phyloP scores from a whole-genome alignment of 31 red algal genomes.

The Bonnemaisonia californica region DNA sequence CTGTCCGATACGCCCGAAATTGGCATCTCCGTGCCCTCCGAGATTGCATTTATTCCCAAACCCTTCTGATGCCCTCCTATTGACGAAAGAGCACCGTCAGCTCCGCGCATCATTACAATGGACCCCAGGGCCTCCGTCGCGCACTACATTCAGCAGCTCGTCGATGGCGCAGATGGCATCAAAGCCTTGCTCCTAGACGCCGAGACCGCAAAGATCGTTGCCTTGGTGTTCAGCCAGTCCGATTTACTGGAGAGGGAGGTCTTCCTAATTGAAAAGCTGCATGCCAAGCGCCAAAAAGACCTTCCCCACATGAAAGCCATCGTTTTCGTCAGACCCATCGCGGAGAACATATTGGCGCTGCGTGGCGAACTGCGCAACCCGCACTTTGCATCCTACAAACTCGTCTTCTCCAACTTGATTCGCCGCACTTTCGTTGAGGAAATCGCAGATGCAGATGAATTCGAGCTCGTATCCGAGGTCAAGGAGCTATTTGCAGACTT shows the following conservation, averaged over 20 bases:
- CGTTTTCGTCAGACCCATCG: slow-evolving; percentile 85
- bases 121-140: slow-evolving; percentile 35
- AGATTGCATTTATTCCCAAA: not conserved
- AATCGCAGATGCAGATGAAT: slow-evolving; percentile 88
- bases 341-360: slow-evolving; percentile 76
- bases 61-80: no score
- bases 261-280: slow-evolving; percentile 76
- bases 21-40: not conserved
- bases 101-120: slow-evolving; percentile 48
- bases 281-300: slow-evolving; percentile 3
- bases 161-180: slow-evolving; percentile 40
- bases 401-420: slow-evolving; percentile 86
- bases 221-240: slow-evolving; percentile 68
- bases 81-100: no score
- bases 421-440: slow-evolving; percentile 86
- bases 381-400: slow-evolving; percentile 74
- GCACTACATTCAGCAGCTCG: slow-evolving; percentile 44
- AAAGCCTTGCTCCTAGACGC: slow-evolving; percentile 90
- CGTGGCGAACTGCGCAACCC: slow-evolving; percentile 78
- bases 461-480: slow-evolving; percentile 67
- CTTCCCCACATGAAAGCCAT: slow-evolving; percentile 57
- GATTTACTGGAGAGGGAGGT: slow-evolving; percentile 66
- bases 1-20: no score
- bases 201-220: slow-evolving; percentile 75
- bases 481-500: slow-evolving; percentile 86